These are phyloP conservation scores for Aspergillus campestris DNA, from an alignment of 495 filamentous ascomycete species.

Conservation along the genomic window DNA sequence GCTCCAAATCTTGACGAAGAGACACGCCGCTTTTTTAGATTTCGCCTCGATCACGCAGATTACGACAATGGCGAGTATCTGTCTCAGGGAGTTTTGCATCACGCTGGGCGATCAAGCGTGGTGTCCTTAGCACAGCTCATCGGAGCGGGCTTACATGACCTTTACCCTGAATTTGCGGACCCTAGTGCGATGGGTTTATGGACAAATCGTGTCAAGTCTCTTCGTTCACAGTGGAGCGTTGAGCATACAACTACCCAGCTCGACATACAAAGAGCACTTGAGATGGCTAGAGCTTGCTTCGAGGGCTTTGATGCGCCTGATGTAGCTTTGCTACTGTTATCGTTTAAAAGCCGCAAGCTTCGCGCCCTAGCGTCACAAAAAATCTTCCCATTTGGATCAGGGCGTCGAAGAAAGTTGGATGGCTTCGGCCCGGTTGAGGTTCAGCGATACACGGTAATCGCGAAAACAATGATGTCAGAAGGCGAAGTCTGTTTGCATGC, in stretches of 20 bases:
- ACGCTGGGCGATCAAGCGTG: conserved; percentile 1
- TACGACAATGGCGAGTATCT: conserved; percentile 6
- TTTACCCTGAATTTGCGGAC: conserved; percentile 4
- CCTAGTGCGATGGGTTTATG: background rate
- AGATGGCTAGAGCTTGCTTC: conserved; percentile 3
- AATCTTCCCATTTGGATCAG: background rate
- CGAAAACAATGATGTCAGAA: conserved; percentile 1
- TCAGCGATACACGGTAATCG: conserved; percentile 1
- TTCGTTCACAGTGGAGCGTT: conserved; percentile 1
- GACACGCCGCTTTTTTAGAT: background rate
- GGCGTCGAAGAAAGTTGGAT: background rate
- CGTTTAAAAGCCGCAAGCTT: conserved; percentile 6
- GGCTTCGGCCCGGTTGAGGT: conserved; percentile 2
- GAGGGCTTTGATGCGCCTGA: background rate
- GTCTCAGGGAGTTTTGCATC: conserved; percentile 5
- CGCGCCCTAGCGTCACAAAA: background rate
- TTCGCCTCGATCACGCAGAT: background rate
- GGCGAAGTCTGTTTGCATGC: background rate
- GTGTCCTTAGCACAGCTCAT: background rate
- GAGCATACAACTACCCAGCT: conserved; percentile 1
- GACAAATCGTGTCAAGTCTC: background rate
- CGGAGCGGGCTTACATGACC: background rate
- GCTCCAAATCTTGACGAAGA: background rate
- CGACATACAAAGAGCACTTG: conserved; percentile 1
- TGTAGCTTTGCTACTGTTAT: conserved; percentile 6